Percentiles rank a stretch among this genome's conserved stretches.
phyloP scores from a whole-genome alignment of 73 alveolate genomes.

The Uronychia setigera region DNA sequence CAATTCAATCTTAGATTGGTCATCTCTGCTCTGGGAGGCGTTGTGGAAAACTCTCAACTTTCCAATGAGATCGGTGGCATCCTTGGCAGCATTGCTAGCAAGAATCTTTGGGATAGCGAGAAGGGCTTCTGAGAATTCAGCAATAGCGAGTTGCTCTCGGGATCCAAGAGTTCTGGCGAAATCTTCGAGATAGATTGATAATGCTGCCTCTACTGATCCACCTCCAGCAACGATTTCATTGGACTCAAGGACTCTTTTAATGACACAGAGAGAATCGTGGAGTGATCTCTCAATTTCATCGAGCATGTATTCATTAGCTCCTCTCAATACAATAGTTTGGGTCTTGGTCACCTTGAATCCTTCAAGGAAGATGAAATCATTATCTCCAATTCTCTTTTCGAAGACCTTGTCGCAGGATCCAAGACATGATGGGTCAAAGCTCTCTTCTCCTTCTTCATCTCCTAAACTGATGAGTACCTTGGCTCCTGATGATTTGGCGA shows the following conservation, averaged over 20 bases:
- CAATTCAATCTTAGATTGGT: constrained; percentile 66
- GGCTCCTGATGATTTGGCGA: constrained; percentile 97
- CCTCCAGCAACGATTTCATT: constrained; percentile 98
- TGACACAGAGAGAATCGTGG: constrained; percentile 98
- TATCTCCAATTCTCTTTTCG: constrained; percentile 97
- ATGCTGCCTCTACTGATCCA: constrained; percentile 98
- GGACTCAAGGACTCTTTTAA: constrained; percentile 96
- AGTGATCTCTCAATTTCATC: constrained; percentile 97
- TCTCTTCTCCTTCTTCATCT: constrained; percentile 86
- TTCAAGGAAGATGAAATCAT: constrained; percentile 96
- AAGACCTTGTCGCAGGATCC: constrained; percentile 90
- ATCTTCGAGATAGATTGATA: constrained; percentile 94
- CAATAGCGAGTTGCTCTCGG: constrained; percentile 97
- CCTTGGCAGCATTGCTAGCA: constrained; percentile 98
- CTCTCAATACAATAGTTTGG: constrained; percentile 93
- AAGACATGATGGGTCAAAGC: constrained; percentile 67
- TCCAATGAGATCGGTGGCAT: constrained; percentile 94
- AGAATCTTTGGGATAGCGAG: constrained; percentile 97
- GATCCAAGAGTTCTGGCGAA: constrained; percentile 93
- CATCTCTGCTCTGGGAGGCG: constrained; percentile 80
- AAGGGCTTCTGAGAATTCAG: constrained; percentile 97
- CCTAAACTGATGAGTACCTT: constrained; percentile 80
- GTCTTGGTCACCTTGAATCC: constrained; percentile 85
- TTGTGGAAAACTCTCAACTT: constrained; percentile 94
- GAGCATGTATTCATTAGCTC: constrained; percentile 98